Evolutionary conservation across 352 stramenopile species (phyloP), one percentile per base, ranked within the genome.

Genomic region (Thalassiosira allenii): DNA sequence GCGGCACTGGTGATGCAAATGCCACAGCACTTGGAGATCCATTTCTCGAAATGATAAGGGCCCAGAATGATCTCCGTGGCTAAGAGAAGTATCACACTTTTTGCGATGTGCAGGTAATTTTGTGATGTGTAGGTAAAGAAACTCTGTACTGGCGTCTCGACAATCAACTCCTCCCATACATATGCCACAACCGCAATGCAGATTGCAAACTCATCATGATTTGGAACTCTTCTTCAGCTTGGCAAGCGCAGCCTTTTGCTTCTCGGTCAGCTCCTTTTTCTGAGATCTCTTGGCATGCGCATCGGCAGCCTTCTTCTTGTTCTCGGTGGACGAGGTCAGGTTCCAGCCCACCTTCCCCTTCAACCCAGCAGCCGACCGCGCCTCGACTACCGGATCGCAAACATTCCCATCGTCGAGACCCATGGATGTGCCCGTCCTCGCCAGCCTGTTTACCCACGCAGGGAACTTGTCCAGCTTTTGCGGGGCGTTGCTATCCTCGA

Each of bases 371-470:
- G 78, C 82, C 25, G 59, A 27, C 51, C 58, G 23, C 22, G 79
- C 83, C 53, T 88, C 83, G 33, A 17, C 32, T 25, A 77, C 1
- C 11, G 82, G 56, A 66, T 88, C 49, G 53, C 79, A 88, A 25
- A 72, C 43, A 49, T 64, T 63, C 14, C 73, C 76, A 62, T 77
- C 59, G 73, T 89, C 47, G 6, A 84, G 58, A 44, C 79, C 58
- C 12, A 89, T 61, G 4, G 59, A 73, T 20, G 79, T 74, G 61
- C 80, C 74, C 9, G 74, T 89, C 30, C 63, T 65, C 11, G 85
- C 85, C 43, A 89, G 65, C 73, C 85, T 75, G 81, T 91, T 91
- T 0, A 89, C 51, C 74, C 80, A 91, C 11, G 29, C 44, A 4
- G 85, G 85, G 78, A 78, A 91, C n/a, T 68, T 83, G 0, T 86